These are phyloP conservation scores for Boletus reticuloceps DNA, from an alignment of 768 basidiomycete genomes.

Conservation along the genomic window DNA sequence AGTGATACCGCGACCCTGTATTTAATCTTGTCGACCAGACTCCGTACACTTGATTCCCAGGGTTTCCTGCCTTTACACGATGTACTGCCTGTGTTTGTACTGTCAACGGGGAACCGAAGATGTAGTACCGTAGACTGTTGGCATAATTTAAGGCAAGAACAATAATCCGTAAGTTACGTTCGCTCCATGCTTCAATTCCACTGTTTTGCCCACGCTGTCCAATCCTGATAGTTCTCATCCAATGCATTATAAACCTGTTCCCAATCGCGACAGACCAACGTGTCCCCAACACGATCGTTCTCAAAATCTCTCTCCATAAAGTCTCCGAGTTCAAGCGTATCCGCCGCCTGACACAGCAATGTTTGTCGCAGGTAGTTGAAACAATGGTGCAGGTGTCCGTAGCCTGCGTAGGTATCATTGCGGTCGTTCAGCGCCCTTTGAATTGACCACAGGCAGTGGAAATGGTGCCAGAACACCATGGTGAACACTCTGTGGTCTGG, in stretches of 20 bases:
- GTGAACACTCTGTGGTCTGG: slow-evolving; percentile 13
- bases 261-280: slow-evolving; percentile 14
- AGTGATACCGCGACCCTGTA: too few species aligned
- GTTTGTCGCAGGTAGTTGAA: slow-evolving; percentile 14
- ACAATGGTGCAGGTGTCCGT: slow-evolving; percentile 12
- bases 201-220: slow-evolving; percentile 8
- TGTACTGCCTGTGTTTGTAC: too few species aligned
- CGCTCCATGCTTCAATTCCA: slow-evolving; percentile 7
- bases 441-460: slow-evolving; percentile 15
- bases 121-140: background rate
- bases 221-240: slow-evolving; percentile 5
- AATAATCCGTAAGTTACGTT: too few species aligned
- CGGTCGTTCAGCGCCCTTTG: slow-evolving; percentile 10
- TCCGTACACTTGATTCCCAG: too few species aligned
- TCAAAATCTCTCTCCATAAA: slow-evolving; percentile 14
- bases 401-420: slow-evolving; percentile 2
- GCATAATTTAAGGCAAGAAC: background rate
- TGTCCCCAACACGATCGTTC: slow-evolving; percentile 9
- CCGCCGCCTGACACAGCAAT: slow-evolving; percentile 14
- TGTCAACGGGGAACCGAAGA: background rate
- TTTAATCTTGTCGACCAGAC: too few species aligned
- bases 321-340: slow-evolving; percentile 14
- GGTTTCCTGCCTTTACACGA: too few species aligned
- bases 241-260: background rate
- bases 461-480: slow-evolving; percentile 8